Conservation (phyloP, 2,329 filamentous ascomycete genomes). For the Aaosphaeria arxii region DNA sequence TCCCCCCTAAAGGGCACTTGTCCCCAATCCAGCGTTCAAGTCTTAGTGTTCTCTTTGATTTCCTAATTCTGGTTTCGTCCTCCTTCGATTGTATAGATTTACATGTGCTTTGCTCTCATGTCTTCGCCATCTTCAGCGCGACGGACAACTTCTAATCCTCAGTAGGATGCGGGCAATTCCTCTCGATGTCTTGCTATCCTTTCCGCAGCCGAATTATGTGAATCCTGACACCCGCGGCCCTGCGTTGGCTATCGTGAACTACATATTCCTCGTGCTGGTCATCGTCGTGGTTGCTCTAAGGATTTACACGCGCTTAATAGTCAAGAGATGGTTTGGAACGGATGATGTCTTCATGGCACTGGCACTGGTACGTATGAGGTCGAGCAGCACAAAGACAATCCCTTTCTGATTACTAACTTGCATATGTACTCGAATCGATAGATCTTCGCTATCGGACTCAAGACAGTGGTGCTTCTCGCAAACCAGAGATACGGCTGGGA, state of each 20-base stretch:
- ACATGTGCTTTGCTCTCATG: too few species aligned
- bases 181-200: conserved; percentile 31
- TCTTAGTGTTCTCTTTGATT: too few species aligned
- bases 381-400: neutral
- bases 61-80: too few species aligned
- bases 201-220: conserved; percentile 40
- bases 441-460: conserved; percentile 39
- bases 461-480: conserved; percentile 39
- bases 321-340: conserved; percentile 43
- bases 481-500: conserved; percentile 43
- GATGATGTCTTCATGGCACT: conserved; percentile 43
- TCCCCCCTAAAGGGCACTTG: too few species aligned
- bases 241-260: conserved; percentile 39
- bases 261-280: conserved; percentile 37
- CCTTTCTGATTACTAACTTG: neutral
- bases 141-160: too few species aligned
- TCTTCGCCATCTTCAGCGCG: too few species aligned
- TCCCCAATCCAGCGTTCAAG: too few species aligned
- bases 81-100: too few species aligned
- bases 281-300: conserved; percentile 35
- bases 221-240: conserved; percentile 32
- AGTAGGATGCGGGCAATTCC: conserved; percentile 25
- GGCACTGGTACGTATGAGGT: conserved; percentile 30
- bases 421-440: conserved; percentile 5
- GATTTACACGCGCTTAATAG: conserved; percentile 38